Percentiles rank a stretch among this genome's conserved stretches.
Evolutionary conservation across 805 yeast species (phyloP).

Genomic region (Ogataea sp.): DNA sequence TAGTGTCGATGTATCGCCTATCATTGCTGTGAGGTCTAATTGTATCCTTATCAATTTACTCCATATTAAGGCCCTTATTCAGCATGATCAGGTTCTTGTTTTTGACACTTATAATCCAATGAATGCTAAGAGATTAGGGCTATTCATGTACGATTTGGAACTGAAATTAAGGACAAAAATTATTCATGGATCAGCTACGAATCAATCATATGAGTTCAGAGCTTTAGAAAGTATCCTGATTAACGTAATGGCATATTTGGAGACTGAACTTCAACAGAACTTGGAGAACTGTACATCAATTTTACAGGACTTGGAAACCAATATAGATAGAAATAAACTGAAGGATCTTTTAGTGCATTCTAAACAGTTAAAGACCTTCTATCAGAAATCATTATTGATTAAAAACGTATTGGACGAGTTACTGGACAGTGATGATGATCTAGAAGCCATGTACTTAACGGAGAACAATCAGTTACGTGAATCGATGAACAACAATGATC

Average conservation of each 20-base stretch:
- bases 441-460: conserved; percentile 70
- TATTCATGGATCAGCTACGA: conserved; percentile 21
- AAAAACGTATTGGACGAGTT: conserved; percentile 78
- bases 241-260: conserved; percentile 72
- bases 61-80: conserved; percentile 86
- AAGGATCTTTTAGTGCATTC: conserved; percentile 68
- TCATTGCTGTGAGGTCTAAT: conserved; percentile 69
- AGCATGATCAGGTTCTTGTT: conserved; percentile 67
- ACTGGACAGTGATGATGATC: conserved; percentile 79
- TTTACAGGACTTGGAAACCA: conserved; percentile 64
- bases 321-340: conserved; percentile 68
- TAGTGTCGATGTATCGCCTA: conserved; percentile 77
- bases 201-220: conserved; percentile 66
- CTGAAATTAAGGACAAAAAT: conserved; percentile 46
- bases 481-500: background rate
- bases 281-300: conserved; percentile 51
- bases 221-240: conserved; percentile 79
- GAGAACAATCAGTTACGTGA: conserved; percentile 22
- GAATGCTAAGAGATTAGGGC: conserved; percentile 64
- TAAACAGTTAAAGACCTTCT: conserved; percentile 61
- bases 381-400: conserved; percentile 68
- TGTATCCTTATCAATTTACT: conserved; percentile 77
- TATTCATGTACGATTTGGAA: conserved; percentile 80
- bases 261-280: conserved; percentile 62
- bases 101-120: conserved; percentile 65